Conservation (phyloP, 1,284 basidiomycete genomes). For the Ustilago xerochloae region DNA sequence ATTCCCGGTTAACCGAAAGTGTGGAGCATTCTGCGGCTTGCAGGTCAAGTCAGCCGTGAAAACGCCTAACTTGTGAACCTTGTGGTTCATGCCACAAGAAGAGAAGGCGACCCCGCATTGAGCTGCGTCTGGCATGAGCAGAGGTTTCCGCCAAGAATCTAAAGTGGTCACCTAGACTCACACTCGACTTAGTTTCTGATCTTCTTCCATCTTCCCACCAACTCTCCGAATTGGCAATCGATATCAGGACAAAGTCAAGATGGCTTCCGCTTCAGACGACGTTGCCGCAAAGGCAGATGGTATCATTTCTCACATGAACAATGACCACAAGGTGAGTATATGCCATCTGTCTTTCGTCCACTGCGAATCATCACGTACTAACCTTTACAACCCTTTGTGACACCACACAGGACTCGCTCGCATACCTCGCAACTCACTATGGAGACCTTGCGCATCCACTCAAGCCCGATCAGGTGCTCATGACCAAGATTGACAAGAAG, state of each 20-base stretch:
- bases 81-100: neutral
- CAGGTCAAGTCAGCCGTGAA: constrained; percentile 24
- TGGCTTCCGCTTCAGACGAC: constrained; percentile 29
- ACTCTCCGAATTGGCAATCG: neutral
- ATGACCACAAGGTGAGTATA: constrained; percentile 45
- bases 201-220: constrained; percentile 6
- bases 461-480: constrained; percentile 40
- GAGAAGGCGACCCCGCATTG: too few species aligned
- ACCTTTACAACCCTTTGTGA: too few species aligned
- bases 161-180: neutral
- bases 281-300: constrained; percentile 43
- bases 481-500: constrained; percentile 49
- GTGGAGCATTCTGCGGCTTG: neutral
- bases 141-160: neutral
- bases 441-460: constrained; percentile 36
- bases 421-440: constrained; percentile 47
- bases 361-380: neutral
- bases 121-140: neutral
- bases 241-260: neutral
- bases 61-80: constrained; percentile 1
- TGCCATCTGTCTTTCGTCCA: neutral
- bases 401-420: constrained; percentile 38
- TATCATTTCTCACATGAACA: constrained; percentile 53
- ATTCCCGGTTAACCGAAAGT: neutral
- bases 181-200: too few species aligned